These are phyloP conservation scores for Myochromella boudieri DNA, from an alignment of 768 basidiomycete genomes.

Conservation along the genomic window DNA sequence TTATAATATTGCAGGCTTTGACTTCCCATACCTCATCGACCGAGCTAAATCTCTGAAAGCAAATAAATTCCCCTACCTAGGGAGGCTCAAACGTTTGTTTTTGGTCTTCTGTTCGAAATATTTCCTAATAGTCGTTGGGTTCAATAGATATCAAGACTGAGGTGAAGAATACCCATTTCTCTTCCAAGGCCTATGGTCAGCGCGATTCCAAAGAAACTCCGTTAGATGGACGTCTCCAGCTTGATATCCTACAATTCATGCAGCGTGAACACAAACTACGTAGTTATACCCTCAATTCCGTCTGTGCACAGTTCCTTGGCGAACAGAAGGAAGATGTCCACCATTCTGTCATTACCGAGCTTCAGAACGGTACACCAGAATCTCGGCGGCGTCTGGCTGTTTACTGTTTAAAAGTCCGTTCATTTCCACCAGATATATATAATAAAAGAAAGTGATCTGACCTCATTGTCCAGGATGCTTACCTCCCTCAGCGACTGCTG, in stretches of 20 bases:
- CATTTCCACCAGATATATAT: background rate
- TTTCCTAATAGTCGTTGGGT: background rate
- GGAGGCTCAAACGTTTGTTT: slow-evolving; percentile 67
- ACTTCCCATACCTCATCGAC: slow-evolving; percentile 95
- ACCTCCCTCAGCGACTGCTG: slow-evolving; percentile 91
- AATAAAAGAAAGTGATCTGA: background rate
- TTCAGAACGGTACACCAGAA: slow-evolving; percentile 96
- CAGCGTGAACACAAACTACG: slow-evolving; percentile 97
- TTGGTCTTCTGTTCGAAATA: background rate
- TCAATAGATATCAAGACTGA: slow-evolving; percentile 68
- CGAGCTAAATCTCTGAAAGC: slow-evolving; percentile 82
- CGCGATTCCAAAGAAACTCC: slow-evolving; percentile 94
- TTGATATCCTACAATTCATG: slow-evolving; percentile 97
- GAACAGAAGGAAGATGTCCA: slow-evolving; percentile 99
- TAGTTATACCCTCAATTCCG: slow-evolving; percentile 96
- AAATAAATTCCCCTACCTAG: slow-evolving; percentile 68
- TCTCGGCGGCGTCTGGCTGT: slow-evolving; percentile 91
- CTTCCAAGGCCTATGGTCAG: slow-evolving; percentile 95
- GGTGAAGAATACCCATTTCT: slow-evolving; percentile 94
- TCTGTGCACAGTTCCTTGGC: slow-evolving; percentile 95
- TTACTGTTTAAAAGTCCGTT: slow-evolving; percentile 89
- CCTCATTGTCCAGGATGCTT: slow-evolving; percentile 75
- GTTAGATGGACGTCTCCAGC: slow-evolving; percentile 90
- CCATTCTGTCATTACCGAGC: slow-evolving; percentile 95
- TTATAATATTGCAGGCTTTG: slow-evolving; percentile 93